A percentile compares a stretch with the other conserved stretches of the same genome.
Evolutionary conservation across 176 grass and related monocot species (phyloP).

Genomic region (Pontederia paniculata): DNA sequence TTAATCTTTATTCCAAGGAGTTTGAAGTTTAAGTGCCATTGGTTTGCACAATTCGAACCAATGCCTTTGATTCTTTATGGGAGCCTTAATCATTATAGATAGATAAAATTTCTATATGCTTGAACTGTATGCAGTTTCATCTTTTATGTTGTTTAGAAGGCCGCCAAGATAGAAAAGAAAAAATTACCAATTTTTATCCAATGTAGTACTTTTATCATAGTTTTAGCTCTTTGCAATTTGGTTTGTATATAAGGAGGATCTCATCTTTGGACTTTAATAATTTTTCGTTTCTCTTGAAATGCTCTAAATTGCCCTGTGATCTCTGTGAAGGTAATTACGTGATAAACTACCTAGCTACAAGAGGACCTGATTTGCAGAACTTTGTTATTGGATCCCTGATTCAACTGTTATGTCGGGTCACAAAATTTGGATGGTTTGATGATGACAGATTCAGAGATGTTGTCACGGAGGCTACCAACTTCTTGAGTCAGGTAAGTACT

Average conservation of each 20-base stretch:
- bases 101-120: too few relatives aligned
- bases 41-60: too few relatives aligned
- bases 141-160: too few relatives aligned
- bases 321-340: constrained; percentile 99
- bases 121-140: too few relatives aligned
- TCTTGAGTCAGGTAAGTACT: constrained; percentile 81
- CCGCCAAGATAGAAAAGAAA: too few relatives aligned
- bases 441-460: constrained; percentile 96
- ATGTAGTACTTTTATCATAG: too few relatives aligned
- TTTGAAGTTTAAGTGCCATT: too few relatives aligned
- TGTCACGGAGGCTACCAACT: constrained; percentile 84
- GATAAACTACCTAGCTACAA: constrained; percentile 93
- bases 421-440: constrained; percentile 99
- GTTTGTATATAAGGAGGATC: constrained; percentile 20
- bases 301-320: constrained; percentile 48
- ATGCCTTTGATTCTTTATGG: too few relatives aligned
- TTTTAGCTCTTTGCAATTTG: constrained; percentile 22
- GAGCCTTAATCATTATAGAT: too few relatives aligned
- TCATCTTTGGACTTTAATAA: not conserved
- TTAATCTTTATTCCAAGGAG: not conserved
- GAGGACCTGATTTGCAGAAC: constrained; percentile 91
- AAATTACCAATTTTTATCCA: too few relatives aligned
- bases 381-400: constrained; percentile 91
- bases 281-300: constrained; percentile 7
- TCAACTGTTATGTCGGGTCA: constrained; percentile 85